These are phyloP conservation scores for Botrytis galanthina DNA, from an alignment of 2,329 filamentous ascomycete species.

Conservation along the genomic window DNA sequence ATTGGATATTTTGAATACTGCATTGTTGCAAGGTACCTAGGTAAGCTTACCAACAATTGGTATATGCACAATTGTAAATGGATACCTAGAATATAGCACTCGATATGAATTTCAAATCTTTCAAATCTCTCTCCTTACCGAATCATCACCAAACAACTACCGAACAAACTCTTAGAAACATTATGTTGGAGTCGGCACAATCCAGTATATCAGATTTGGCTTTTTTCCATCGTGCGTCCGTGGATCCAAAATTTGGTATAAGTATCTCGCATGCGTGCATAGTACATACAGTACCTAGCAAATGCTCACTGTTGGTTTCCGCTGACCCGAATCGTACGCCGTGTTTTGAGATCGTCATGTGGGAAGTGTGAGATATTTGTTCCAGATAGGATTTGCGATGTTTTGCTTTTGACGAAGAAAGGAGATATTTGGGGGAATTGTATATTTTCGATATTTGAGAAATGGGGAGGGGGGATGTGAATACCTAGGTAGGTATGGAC, in stretches of 20 bases:
- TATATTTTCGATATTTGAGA: not conserved
- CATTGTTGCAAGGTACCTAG: not conserved
- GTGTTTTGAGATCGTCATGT: not conserved
- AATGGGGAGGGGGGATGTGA: not conserved
- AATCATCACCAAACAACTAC: not conserved
- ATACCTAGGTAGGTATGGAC: not conserved
- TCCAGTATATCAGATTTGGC: not conserved
- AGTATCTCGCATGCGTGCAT: not conserved
- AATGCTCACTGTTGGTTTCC: not conserved
- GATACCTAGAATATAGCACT: not conserved
- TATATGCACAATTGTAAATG: not conserved
- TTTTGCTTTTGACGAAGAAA: not conserved
- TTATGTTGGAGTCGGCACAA: not conserved
- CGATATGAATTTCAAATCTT: too few species aligned
- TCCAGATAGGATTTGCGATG: not conserved
- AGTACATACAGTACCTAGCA: too few species aligned
- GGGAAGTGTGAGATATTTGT: fast-evolving
- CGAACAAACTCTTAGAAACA: not conserved
- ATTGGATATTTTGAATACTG: fast-evolving
- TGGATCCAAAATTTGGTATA: not conserved
- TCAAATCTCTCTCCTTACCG: not conserved
- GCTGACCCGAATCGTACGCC: not conserved
- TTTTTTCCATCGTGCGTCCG: fast-evolving
- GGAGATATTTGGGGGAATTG: not conserved
- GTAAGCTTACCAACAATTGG: not conserved